Percentiles rank a stretch among this genome's conserved stretches.
Conservation (phyloP, 331 rosid species). For the Pyracantha coccinea region DNA sequence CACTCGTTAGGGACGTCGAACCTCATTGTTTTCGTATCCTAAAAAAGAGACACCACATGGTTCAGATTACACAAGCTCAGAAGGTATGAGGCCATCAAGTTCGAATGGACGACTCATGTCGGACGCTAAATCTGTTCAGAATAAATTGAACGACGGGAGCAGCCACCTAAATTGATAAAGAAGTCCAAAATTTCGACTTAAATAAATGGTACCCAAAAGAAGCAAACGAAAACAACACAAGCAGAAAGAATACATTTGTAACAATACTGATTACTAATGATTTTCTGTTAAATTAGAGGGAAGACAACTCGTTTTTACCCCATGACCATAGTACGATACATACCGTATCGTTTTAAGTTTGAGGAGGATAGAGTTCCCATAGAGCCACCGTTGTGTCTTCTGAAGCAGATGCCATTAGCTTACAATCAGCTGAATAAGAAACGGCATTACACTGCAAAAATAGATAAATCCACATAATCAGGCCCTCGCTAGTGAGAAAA, state of each 20-base stretch:
- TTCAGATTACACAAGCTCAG: neutral
- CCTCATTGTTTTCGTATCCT: neutral
- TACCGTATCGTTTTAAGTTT: constrained; percentile 13
- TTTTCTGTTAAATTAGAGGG: neutral
- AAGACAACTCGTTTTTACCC: neutral
- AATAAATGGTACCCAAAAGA: neutral
- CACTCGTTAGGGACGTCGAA: neutral
- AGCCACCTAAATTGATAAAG: neutral
- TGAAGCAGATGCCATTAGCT: constrained; percentile 83
- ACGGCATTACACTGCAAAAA: constrained; percentile 77
- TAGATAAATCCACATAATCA: neutral
- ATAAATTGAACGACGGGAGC: neutral
- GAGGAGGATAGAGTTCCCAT: constrained; percentile 87
- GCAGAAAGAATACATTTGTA: neutral
- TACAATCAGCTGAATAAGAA: constrained; percentile 58
- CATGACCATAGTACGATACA: neutral
- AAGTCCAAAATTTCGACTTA: neutral
- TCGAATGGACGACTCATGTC: no score
- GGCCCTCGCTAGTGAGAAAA: neutral
- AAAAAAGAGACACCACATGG: neutral
- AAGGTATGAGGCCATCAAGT: no score
- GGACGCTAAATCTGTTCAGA: neutral
- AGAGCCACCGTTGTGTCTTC: constrained; percentile 75
- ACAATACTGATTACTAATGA: neutral
- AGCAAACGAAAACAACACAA: neutral